phyloP scores from a whole-genome alignment of 768 basidiomycete species.

The Agaricus blazei region DNA sequence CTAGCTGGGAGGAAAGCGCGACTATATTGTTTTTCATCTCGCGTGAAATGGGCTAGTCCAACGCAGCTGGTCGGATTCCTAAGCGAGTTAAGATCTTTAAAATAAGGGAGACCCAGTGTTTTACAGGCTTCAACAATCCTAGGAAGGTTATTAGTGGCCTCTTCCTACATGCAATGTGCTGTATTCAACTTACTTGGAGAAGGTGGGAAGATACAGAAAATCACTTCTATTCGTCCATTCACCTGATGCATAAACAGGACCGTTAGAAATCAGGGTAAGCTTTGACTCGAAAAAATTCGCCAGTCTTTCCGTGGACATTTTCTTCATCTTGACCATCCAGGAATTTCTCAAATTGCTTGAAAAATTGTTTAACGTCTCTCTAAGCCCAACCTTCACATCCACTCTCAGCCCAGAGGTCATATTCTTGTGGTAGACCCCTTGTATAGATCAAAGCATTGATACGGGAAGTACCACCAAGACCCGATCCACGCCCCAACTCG shows the following conservation, averaged over 20 bases:
- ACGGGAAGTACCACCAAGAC: constrained; percentile 35
- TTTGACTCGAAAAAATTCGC: constrained; percentile 20
- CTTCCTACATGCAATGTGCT: constrained; percentile 9
- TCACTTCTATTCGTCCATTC: constrained; percentile 41
- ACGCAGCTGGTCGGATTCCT: constrained; percentile 33
- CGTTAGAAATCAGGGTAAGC: not conserved
- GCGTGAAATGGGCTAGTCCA: constrained; percentile 1
- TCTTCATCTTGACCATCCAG: not conserved
- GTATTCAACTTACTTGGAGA: constrained; percentile 32
- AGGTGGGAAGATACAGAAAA: constrained; percentile 57
- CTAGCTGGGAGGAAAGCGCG: constrained; percentile 61
- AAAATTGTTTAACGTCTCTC: constrained; percentile 54
- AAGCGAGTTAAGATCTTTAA: constrained; percentile 57
- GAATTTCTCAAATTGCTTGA: constrained; percentile 64
- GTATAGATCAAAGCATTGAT: constrained; percentile 26
- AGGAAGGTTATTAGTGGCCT: constrained; percentile 13
- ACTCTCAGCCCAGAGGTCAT: constrained; percentile 32
- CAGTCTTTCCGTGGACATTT: constrained; percentile 17
- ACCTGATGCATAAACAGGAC: constrained; percentile 22
- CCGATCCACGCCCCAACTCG: constrained; percentile 18
- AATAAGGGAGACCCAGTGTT: constrained; percentile 49
- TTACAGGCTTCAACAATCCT: constrained; percentile 48
- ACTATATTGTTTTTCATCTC: constrained; percentile 41
- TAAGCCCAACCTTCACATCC: constrained; percentile 59
- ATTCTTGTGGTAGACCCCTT: constrained; percentile 20